Evolutionary conservation across 345 rosid species (phyloP).

Genomic region (Hirschfeldia incana): DNA sequence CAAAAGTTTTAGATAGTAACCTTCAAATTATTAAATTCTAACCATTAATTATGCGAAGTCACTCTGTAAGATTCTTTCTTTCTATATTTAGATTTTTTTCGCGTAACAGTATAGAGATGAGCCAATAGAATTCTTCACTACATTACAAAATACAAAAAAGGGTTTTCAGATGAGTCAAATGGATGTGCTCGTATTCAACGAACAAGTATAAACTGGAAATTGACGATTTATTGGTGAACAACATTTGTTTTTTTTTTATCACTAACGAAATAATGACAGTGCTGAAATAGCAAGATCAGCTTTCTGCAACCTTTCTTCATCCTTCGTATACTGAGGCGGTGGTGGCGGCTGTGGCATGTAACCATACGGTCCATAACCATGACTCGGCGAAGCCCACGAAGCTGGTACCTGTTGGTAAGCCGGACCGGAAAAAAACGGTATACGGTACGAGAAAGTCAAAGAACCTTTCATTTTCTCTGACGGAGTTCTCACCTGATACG

Average conservation of each 20-base stretch:
- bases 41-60: neutral
- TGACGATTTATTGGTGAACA: neutral
- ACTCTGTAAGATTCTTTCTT: neutral
- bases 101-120: neutral
- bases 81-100: neutral
- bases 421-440: neutral
- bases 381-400: neutral
- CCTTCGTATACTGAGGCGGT: conserved; percentile 39
- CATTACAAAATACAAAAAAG: neutral
- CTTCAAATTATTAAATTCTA: neutral
- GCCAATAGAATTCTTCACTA: neutral
- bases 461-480: conserved; percentile 63
- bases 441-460: conserved; percentile 51
- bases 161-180: neutral
- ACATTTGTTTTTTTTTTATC: neutral
- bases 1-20: neutral
- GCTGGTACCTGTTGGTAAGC: neutral
- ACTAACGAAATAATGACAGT: conserved; percentile 3
- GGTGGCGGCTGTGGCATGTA: conserved; percentile 2
- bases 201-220: neutral
- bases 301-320: neutral
- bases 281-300: neutral
- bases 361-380: conserved; percentile 22
- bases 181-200: neutral
- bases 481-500: conserved; percentile 56